A percentile compares a stretch with the other conserved stretches of the same genome.
Conservation (phyloP, 1,284 basidiomycete genomes). For the Tremellales sp. region DNA sequence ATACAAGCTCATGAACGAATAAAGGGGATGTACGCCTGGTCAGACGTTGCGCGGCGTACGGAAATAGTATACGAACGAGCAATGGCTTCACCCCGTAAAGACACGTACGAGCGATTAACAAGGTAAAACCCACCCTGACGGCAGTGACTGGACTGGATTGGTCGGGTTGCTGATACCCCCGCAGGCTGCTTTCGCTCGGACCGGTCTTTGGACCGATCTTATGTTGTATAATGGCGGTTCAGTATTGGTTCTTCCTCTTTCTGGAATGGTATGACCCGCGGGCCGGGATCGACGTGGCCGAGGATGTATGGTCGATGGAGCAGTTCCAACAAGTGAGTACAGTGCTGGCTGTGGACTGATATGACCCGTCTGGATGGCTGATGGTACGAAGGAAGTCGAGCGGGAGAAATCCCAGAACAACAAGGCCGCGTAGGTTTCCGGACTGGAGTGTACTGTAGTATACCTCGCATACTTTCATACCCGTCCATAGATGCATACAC, state of each 20-base stretch:
- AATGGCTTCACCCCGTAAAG: constrained; percentile 58
- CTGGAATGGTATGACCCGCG: constrained; percentile 40
- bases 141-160: too few species aligned
- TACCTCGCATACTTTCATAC: background rate
- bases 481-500: background rate
- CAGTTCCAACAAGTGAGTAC: background rate
- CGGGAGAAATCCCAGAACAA: background rate
- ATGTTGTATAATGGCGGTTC: constrained; percentile 50
- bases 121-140: too few species aligned
- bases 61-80: constrained; percentile 76
- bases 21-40: constrained; percentile 83
- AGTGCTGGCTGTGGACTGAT: background rate
- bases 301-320: constrained; percentile 15
- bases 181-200: constrained; percentile 47
- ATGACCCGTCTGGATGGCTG: background rate
- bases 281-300: constrained; percentile 42
- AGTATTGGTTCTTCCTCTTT: constrained; percentile 45
- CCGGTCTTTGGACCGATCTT: constrained; percentile 50
- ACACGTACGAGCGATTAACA: constrained; percentile 65
- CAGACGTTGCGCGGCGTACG: constrained; percentile 70
- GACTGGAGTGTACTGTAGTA: background rate
- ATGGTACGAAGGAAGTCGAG: background rate
- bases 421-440: background rate
- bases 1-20: constrained; percentile 71
- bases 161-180: too few species aligned